Percentiles rank a stretch among this genome's conserved stretches.
phyloP scores from a whole-genome alignment of 352 stramenopile genomes.

The Elongisporangium senticosum region DNA sequence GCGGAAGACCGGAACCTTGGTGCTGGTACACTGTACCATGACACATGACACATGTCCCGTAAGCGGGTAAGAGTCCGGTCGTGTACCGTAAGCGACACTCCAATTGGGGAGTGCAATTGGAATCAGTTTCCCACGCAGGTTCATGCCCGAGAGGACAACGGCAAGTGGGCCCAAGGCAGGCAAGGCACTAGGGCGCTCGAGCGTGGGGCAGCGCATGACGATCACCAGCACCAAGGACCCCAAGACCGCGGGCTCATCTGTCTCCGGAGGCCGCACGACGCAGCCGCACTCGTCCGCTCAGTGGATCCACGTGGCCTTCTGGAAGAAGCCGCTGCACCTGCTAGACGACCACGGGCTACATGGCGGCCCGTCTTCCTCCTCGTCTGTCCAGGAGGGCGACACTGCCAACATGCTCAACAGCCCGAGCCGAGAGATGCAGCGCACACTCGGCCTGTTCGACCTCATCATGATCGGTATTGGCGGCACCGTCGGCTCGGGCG shows the following conservation, averaged over 20 bases:
- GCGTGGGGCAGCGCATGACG: neutral
- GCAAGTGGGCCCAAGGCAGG: neutral
- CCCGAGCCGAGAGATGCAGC: constrained; percentile 24
- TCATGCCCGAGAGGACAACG: neutral
- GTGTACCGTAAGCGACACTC: neutral
- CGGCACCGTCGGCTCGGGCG: constrained; percentile 89
- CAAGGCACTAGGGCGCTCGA: neutral
- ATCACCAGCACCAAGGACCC: neutral
- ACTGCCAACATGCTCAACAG: neutral
- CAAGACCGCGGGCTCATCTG: neutral
- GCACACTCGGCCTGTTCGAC: constrained; percentile 87
- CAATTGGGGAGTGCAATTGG: neutral
- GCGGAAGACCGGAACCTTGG: neutral
- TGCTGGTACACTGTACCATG: neutral
- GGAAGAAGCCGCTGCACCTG: constrained; percentile 63
- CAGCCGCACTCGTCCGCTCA: neutral
- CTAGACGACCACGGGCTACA: constrained; percentile 13
- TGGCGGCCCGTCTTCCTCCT: neutral
- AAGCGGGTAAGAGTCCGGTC: neutral
- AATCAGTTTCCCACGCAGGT: neutral
- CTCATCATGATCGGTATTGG: constrained; percentile 92
- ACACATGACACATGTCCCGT: neutral
- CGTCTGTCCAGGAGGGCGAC: constrained; percentile 8
- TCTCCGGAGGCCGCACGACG: neutral
- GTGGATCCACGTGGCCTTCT: constrained; percentile 52